Base-by-base conservation (phyloP, 2,329 filamentous ascomycete species). In the Cercospora zeae-maydis region DNA sequence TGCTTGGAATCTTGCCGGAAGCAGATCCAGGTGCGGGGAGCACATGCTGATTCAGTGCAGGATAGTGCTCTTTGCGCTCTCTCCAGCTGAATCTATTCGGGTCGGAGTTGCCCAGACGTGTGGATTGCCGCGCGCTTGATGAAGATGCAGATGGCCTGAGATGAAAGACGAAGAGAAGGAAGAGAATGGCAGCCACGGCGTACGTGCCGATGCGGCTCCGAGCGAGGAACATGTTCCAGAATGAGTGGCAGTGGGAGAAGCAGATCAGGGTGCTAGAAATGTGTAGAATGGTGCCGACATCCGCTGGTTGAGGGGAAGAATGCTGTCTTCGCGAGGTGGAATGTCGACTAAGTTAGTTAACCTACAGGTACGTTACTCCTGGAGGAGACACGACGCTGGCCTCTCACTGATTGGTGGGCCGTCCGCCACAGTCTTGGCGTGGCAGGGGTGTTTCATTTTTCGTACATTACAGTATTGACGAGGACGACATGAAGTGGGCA, bases 31-130 rank as follows among this genome's bases (percentile, higher is more conserved):
- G 27, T 11, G 61, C 52, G 8, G 62, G 62, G 21, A 67, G 52
- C 14, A 19, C 53, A 30, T 45, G 21, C 36, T 63, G 64, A 9
- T 60, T 14, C 47, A 54, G 39, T 5, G 63, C 65, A 9, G 65
- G 63, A 31, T 63, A 65, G 13, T 60, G 58, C 33, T 67, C 63
- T 27, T 59, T 47, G 16, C 65, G 51, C n/a, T 57, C 24, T n/a
- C 61, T 62, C 65, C 65, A 67, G 24, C 57, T 56, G 31, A 65
- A 65, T 14, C 27, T 56, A 4, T 54, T 16, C 4, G 58, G 31
- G 21, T 60, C 58, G 6, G 21, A 4, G 14, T 45, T 39, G 2
- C 47, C 37, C 30, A 34, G 54, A 2, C 39, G 21, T 1, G 10
- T 51, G 42, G 57, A 54, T 33, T 30, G 24, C 16, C 13, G 14